Evolutionary conservation across 2,329 filamentous ascomycete species (phyloP), one percentile per base, ranked within the genome.

Genomic region (Aspergillus ruber): DNA sequence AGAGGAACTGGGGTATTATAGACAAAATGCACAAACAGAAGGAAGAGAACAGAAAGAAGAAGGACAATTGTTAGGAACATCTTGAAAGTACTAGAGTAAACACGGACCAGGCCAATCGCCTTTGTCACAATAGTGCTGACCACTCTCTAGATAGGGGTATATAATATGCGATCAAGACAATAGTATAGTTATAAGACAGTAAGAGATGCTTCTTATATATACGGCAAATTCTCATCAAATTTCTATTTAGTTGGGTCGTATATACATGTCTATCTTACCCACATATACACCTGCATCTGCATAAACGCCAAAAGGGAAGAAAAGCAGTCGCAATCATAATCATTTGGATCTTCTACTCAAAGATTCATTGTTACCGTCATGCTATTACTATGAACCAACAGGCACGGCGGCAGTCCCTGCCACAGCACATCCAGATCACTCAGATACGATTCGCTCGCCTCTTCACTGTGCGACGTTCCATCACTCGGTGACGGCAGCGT

Each of bases 351-450:
- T 36, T 50, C 32, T 51, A 54, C 38, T 65, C 56, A 72, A 27
- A 72, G 51, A 49, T 72, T 72, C 63, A 72, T 70, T 46, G 69
- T 94, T 42, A 94, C 88, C 13, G 88, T 94, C 85, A 94, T 90
- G 60, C 84, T 89, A 67, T 94, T 94, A 67, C 86, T 90, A 68
- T 94, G 79, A 35, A 95, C 86, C 65, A 95, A 72, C 58, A 94
- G 65, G 41, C 83, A 81, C 1, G 89, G 88, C 23, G 88, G 88
- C 51, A 91, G 70, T 9, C 81, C 85, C 58, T 85, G 80, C 65
- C 86, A 91, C 49, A 95, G 69, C 2, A 93, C 80, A 65, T 93
- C 86, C 50, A 91, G 74, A 66, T 90, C 85, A 43, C 80, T 84
- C 42, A 95, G 73, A 65, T 93, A 95, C 52, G 79, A 79, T 48